Conservation (phyloP, 2,329 filamentous ascomycete genomes). For the Apiospora rasikravindrae region DNA sequence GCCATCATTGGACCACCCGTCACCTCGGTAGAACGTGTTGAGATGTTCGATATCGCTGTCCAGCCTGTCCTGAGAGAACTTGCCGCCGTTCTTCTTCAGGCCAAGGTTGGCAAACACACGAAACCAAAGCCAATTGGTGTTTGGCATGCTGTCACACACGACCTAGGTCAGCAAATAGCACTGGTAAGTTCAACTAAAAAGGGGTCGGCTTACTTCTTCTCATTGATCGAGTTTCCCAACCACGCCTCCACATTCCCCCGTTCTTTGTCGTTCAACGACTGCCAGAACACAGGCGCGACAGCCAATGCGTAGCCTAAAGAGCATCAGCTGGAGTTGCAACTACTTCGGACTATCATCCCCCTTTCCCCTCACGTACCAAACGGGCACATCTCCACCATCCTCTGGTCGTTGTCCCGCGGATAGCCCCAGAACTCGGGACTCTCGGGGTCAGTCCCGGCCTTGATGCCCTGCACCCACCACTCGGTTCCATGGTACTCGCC, state of each 20-base stretch:
- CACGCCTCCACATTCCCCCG: constrained; percentile 71
- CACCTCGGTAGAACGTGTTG: constrained; percentile 81
- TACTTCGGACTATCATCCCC: not conserved
- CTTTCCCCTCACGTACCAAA: constrained; percentile 51
- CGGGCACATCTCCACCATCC: constrained; percentile 86
- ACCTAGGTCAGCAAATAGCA: not conserved
- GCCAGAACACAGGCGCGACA: constrained; percentile 71
- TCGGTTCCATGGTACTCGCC: constrained; percentile 67
- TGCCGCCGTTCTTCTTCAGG: constrained; percentile 74
- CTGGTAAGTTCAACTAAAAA: constrained; percentile 29
- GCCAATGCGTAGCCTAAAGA: constrained; percentile 68
- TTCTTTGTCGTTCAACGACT: constrained; percentile 65
- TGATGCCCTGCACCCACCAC: constrained; percentile 73
- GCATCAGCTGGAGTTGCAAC: not conserved
- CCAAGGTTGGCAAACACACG: constrained; percentile 83
- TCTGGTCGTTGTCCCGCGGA: constrained; percentile 76
- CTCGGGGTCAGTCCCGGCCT: constrained; percentile 72
- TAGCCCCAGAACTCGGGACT: constrained; percentile 78
- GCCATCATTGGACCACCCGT: constrained; percentile 83
- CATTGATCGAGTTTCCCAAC: constrained; percentile 77
- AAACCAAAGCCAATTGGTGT: constrained; percentile 79
- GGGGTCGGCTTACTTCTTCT: constrained; percentile 63
- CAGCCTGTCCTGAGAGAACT: constrained; percentile 71
- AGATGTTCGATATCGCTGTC: constrained; percentile 79
- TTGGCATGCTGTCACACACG: constrained; percentile 63